phyloP scores from a whole-genome alignment of 2,329 filamentous ascomycete genomes.

The Fusarium agapanthi region DNA sequence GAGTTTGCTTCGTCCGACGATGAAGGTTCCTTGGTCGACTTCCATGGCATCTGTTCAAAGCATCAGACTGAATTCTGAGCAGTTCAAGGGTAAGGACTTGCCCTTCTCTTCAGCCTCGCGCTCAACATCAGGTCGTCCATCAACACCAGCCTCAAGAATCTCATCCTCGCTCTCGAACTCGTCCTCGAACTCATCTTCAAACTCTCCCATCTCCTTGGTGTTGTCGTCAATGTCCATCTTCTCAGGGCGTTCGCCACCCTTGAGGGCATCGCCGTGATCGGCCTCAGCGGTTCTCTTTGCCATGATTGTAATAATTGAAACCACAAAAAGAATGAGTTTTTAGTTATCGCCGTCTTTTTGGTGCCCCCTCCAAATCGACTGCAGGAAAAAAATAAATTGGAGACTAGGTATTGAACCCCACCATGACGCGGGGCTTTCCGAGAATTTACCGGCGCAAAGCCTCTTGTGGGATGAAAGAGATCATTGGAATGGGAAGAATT shows the following conservation, averaged over 20 bases:
- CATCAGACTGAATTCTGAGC: neutral
- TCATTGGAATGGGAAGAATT: neutral
- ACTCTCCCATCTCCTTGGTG: slow-evolving; percentile 75
- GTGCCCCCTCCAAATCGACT: slow-evolving; percentile 32
- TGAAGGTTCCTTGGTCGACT: slow-evolving; percentile 92
- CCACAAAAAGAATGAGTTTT: slow-evolving; percentile 28
- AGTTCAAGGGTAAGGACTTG: neutral
- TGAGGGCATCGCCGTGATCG: slow-evolving; percentile 59
- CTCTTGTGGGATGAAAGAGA: neutral
- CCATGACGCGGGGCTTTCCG: slow-evolving; percentile 34
- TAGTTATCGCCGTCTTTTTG: slow-evolving; percentile 16
- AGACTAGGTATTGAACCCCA: slow-evolving; percentile 25
- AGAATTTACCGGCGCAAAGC: slow-evolving; percentile 29
- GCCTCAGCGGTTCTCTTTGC: slow-evolving; percentile 67
- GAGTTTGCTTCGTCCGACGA: slow-evolving; percentile 91
- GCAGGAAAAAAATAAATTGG: slow-evolving; percentile 29
- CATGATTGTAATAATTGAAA: slow-evolving; percentile 51
- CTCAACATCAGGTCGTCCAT: slow-evolving; percentile 91
- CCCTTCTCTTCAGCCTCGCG: slow-evolving; percentile 86
- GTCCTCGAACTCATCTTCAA: slow-evolving; percentile 95
- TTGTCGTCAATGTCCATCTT: slow-evolving; percentile 72
- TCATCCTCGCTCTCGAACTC: slow-evolving; percentile 91
- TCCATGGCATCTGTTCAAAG: slow-evolving; percentile 77
- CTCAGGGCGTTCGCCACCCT: slow-evolving; percentile 68
- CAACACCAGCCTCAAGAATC: slow-evolving; percentile 92